phyloP scores from a whole-genome alignment of 345 rosid genomes.

The Populus tremula region DNA sequence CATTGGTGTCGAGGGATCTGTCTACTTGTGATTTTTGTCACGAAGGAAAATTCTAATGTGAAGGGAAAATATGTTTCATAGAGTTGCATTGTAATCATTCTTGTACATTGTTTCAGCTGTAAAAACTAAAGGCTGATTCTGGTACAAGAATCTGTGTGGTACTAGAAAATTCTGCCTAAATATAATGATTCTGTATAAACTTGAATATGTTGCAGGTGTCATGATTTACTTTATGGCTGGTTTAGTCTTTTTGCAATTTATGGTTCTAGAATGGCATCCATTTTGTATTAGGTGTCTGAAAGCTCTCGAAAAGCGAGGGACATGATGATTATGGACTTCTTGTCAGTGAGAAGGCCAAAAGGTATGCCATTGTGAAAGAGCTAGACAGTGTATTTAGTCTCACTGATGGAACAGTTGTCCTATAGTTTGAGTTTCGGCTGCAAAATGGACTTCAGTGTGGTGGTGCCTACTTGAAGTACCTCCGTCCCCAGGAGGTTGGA shows the following conservation, averaged over 20 bases:
- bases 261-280: too few species aligned
- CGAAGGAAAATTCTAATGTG: too few species aligned
- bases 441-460: conserved; percentile 87
- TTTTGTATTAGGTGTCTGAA: conserved; percentile 58
- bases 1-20: too few species aligned
- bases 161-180: too few species aligned
- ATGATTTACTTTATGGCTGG: neutral
- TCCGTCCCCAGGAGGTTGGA: conserved; percentile 71
- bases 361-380: conserved; percentile 74
- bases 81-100: too few species aligned
- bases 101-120: too few species aligned
- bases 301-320: conserved; percentile 69
- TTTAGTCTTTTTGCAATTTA: neutral
- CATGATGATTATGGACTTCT: conserved; percentile 83
- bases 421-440: conserved; percentile 70
- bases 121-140: too few species aligned
- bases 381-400: conserved; percentile 54
- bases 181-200: too few species aligned
- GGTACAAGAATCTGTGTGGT: too few species aligned
- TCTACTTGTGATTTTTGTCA: too few species aligned
- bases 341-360: conserved; percentile 67
- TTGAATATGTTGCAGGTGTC: too few species aligned
- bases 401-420: conserved; percentile 63
- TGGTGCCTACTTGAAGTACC: conserved; percentile 76
- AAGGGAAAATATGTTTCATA: too few species aligned